These are phyloP conservation scores for Neopestalotiopsis sp. DNA, from an alignment of 2,329 filamentous ascomycete genomes.

Conservation along the genomic window DNA sequence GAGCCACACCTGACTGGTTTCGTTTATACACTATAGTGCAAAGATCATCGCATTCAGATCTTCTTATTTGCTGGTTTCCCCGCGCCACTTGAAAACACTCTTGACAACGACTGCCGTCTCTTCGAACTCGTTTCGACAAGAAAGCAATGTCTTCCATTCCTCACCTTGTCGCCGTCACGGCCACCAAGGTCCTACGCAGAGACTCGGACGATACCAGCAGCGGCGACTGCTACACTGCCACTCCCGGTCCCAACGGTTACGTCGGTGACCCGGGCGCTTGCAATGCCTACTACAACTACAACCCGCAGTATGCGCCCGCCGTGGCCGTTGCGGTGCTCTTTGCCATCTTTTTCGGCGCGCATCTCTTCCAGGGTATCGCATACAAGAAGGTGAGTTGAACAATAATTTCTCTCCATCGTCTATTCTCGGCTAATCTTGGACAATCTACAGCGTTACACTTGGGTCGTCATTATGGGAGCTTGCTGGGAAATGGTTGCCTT, in stretches of 20 bases:
- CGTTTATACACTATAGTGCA: background rate
- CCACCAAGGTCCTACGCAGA: slow-evolving; percentile 23
- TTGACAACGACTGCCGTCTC: background rate
- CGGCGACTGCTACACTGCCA: slow-evolving; percentile 21
- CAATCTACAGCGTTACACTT: slow-evolving; percentile 26
- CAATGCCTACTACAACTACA: slow-evolving; percentile 37
- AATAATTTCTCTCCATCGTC: background rate
- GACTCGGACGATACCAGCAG: slow-evolving; percentile 22
- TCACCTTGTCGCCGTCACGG: slow-evolving; percentile 18
- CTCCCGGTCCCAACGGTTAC: slow-evolving; percentile 28
- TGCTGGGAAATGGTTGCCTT: slow-evolving; percentile 47
- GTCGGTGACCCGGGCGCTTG: slow-evolving; percentile 32
- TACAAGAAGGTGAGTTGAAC: slow-evolving; percentile 28
- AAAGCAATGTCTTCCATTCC: slow-evolving; percentile 13
- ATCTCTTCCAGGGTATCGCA: slow-evolving; percentile 29
- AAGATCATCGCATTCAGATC: background rate
- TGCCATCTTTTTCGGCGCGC: slow-evolving; percentile 27
- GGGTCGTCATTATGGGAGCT: slow-evolving; percentile 47
- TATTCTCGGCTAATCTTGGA: background rate
- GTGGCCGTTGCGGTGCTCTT: slow-evolving; percentile 33
- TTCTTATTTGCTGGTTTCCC: background rate
- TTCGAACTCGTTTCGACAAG: background rate
- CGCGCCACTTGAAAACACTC: background rate
- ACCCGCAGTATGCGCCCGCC: slow-evolving; percentile 32
- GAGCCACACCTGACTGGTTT: background rate